phyloP scores from a whole-genome alignment of 805 yeast genomes.

The Maudiozyma bulderi region DNA sequence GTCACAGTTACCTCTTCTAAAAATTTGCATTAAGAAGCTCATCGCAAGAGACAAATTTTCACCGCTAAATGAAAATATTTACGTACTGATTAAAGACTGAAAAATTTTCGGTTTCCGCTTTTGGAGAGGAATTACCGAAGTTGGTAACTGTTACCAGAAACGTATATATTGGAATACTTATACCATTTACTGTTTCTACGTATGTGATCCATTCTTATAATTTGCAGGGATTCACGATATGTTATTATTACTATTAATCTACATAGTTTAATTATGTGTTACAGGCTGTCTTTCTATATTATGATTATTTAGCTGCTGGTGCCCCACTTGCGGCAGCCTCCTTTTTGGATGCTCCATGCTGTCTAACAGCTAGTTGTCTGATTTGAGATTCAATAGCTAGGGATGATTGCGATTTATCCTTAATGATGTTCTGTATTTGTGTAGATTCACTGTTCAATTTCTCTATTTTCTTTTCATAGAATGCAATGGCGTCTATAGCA shows the following conservation, averaged over 20 bases:
- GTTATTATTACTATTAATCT: too few species aligned
- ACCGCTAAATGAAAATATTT: background rate
- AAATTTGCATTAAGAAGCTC: slow-evolving; percentile 2
- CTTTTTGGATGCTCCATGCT: slow-evolving; percentile 10
- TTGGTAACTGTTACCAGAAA: background rate
- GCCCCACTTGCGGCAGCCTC: background rate
- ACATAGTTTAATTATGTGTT: too few species aligned
- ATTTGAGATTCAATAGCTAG: slow-evolving; percentile 25
- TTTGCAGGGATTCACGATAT: too few species aligned
- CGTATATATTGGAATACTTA: background rate
- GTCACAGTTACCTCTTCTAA: background rate
- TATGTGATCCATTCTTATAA: too few species aligned
- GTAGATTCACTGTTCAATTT: slow-evolving; percentile 65
- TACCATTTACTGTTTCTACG: too few species aligned
- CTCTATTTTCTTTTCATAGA: slow-evolving; percentile 62
- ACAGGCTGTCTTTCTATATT: too few species aligned
- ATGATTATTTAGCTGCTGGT: background rate
- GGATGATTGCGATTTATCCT: slow-evolving; percentile 52
- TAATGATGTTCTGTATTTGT: slow-evolving; percentile 65
- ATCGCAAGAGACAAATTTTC: slow-evolving; percentile 2
- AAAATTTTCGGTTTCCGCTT: background rate
- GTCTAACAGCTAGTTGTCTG: slow-evolving; percentile 21
- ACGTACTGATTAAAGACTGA: background rate
- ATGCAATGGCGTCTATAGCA: slow-evolving; percentile 53
- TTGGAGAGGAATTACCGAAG: background rate